Evolutionary conservation across 257 asterid genomes (phyloP).

Genomic region (Cinchona pubescens): DNA sequence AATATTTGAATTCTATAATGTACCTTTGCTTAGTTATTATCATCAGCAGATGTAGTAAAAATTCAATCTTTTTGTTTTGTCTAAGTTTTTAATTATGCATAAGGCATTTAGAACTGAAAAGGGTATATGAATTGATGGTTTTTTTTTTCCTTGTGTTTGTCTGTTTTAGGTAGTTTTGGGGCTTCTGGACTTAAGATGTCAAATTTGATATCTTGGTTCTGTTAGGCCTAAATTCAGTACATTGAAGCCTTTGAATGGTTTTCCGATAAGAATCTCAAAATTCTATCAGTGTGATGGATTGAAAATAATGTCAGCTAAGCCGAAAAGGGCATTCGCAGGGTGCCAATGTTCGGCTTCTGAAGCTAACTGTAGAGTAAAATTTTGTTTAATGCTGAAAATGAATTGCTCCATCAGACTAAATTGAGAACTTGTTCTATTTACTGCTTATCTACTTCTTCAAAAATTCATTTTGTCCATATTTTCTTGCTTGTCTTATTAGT

Average conservation of each 20-base stretch:
- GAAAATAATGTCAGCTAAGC: conserved; percentile 27
- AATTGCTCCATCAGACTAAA: background rate
- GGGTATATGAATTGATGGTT: conserved; percentile 6
- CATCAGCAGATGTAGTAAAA: background rate
- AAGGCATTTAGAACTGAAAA: background rate
- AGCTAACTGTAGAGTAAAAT: conserved; percentile 43
- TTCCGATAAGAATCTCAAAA: conserved; percentile 19
- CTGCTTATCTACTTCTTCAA: background rate
- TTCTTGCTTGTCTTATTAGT: background rate
- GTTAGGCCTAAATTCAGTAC: conserved; percentile 41
- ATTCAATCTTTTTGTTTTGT: background rate
- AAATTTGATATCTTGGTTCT: conserved; percentile 40
- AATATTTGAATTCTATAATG: background rate
- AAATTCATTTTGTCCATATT: background rate
- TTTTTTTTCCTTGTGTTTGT: conserved; percentile 12
- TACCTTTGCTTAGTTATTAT: no score
- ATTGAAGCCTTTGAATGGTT: conserved; percentile 31
- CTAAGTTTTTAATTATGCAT: background rate
- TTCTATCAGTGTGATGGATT: conserved; percentile 38
- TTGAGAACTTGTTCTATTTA: background rate
- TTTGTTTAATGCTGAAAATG: background rate
- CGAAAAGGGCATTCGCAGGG: conserved; percentile 34
- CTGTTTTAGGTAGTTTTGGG: conserved; percentile 55
- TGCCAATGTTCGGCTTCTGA: conserved; percentile 41
- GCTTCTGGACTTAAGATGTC: conserved; percentile 50